Base-by-base conservation (phyloP, 2,329 filamentous ascomycete species). In the Microdochium trichocladiopsis region DNA sequence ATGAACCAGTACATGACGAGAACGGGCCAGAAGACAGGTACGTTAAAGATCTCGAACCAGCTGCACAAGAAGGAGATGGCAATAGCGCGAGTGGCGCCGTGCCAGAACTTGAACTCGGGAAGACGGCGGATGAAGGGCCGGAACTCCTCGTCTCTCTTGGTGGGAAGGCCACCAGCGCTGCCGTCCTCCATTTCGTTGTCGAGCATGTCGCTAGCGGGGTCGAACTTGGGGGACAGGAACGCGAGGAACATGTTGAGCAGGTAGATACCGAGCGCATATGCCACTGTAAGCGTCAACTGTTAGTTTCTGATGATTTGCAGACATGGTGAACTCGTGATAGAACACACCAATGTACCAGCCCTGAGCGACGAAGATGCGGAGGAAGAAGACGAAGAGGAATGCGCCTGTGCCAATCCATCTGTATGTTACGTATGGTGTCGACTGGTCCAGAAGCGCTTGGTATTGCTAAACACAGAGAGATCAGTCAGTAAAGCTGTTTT, bases 101-200 rank as follows among this genome's bases (percentile, higher is more conserved):
- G 90, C 94, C 94, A 99, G 79, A 99, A 99, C 81, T 99, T 99
- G 82, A 99, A 99, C 74, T 99, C 94, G 52, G 94, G 94, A 23
- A 99, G 83, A 55, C 94, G 83, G 65, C 94, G 84, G 68, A 99
- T 96, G 67, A 99, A 99, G 3, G 94, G 94, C 58, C 91, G 85
- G 78, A 99, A 99, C 75, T 99, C 94, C 66, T 99, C 92, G 66
- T 97, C 93, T 63, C 90, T 86, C 76, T 96, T 96, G 53, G 91
- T 97, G 23, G 94, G 94, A 45, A 99, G 83, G 24, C 83, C 83
- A 51, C 87, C 86, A 25, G 84, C 83, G 16, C 90, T 81, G 56
- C 94, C 94, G 63, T 96, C 93, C 72, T 99, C 94, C 80, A 97
- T 93, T 59, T 95, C 92, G 67, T 91, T 94, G 70, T 99, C 94